Conservation (phyloP, 2,329 filamentous ascomycete species). For the Colletotrichum chrysophilum region DNA sequence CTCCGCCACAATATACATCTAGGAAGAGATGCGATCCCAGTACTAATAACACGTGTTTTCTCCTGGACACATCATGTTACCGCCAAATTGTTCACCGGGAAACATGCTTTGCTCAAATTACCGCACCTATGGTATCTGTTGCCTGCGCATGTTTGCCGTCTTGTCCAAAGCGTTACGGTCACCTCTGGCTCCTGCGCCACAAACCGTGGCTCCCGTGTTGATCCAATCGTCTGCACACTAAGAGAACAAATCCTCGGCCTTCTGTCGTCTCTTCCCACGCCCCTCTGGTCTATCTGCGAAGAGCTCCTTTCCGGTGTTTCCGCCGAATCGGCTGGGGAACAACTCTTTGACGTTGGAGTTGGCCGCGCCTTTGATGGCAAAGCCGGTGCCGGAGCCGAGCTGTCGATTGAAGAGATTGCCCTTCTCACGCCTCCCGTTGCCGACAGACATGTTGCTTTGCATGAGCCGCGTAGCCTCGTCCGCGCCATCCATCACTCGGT, state of each 20-base stretch:
- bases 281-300: conserved; percentile 67
- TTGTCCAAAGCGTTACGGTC: not conserved
- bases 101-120: not conserved
- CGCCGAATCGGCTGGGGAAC: conserved; percentile 67
- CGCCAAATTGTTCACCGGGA: not conserved
- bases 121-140: not conserved
- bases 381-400: conserved; percentile 51
- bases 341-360: conserved; percentile 63
- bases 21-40: not conserved
- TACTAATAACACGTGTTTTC: not conserved
- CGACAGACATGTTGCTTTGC: conserved; percentile 18
- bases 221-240: conserved; percentile 35
- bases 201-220: not conserved
- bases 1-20: not conserved
- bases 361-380: conserved; percentile 72
- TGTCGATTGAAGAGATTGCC: conserved; percentile 49
- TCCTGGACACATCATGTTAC: not conserved
- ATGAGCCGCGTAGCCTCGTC: conserved; percentile 30
- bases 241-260: conserved; percentile 75
- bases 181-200: not conserved
- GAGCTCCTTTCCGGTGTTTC: conserved; percentile 72
- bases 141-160: not conserved
- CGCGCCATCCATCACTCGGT: conserved; percentile 23
- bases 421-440: conserved; percentile 41
- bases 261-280: conserved; percentile 64